Evolutionary conservation across 352 stramenopile genomes (phyloP).

Genomic region (Detonula confervacea): DNA sequence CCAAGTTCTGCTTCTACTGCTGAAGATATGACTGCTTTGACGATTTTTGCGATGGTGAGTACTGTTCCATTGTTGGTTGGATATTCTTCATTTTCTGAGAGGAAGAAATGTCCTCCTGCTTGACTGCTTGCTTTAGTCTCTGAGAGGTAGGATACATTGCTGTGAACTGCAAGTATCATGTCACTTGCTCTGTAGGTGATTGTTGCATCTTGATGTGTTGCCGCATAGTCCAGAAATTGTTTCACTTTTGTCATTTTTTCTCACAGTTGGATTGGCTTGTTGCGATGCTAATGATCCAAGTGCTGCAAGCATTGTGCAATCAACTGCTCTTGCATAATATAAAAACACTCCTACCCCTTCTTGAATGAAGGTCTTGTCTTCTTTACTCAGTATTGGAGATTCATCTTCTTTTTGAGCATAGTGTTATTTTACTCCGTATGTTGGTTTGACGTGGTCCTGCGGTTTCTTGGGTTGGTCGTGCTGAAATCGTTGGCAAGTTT

Average conservation of each 20-base stretch:
- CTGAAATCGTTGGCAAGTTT: slow-evolving; percentile 15
- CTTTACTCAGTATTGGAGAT: slow-evolving; percentile 8
- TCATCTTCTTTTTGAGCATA: slow-evolving; percentile 3
- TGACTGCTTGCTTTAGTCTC: slow-evolving; percentile 23
- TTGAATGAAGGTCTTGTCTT: slow-evolving; percentile 25
- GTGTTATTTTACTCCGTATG: slow-evolving; percentile 48
- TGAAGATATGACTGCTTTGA: slow-evolving; percentile 15
- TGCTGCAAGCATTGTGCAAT: slow-evolving; percentile 5
- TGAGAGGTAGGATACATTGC: slow-evolving; percentile 40
- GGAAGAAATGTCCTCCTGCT: slow-evolving; percentile 29
- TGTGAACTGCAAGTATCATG: slow-evolving; percentile 50
- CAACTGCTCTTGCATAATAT: slow-evolving; percentile 21
- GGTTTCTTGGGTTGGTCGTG: slow-evolving; percentile 16
- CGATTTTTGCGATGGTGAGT: slow-evolving; percentile 8
- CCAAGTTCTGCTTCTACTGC: slow-evolving; percentile 21
- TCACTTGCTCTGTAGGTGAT: slow-evolving; percentile 39
- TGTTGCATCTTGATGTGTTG: slow-evolving; percentile 42
- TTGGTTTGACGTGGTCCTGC: slow-evolving; percentile 24
- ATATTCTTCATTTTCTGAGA: background rate
- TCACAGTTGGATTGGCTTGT: slow-evolving; percentile 11
- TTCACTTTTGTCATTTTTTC: slow-evolving; percentile 7
- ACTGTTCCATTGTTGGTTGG: slow-evolving; percentile 7
- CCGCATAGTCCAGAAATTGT: slow-evolving; percentile 45
- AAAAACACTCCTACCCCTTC: slow-evolving; percentile 7
- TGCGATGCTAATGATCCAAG: background rate